Conservation (phyloP, 1,284 basidiomycete species). For the Butyriboletus appendiculatus region DNA sequence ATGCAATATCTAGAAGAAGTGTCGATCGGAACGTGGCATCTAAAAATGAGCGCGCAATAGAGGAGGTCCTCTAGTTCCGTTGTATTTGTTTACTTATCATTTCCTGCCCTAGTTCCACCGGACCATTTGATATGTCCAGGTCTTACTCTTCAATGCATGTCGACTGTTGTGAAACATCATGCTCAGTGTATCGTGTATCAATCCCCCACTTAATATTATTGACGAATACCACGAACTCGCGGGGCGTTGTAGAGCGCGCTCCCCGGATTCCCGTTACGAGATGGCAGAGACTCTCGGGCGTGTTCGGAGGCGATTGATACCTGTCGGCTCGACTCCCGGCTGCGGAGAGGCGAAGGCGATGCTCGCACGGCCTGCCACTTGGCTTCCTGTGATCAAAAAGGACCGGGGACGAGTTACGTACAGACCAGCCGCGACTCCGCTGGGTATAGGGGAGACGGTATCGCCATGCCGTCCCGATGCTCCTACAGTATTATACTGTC, state of each 20-base stretch:
- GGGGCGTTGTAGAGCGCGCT: not conserved
- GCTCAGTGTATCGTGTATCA: constrained; percentile 33
- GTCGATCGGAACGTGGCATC: constrained; percentile 69
- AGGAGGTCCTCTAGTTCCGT: constrained; percentile 8
- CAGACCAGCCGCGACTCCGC: not conserved
- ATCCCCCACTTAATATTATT: constrained; percentile 23
- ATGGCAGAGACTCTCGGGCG: not conserved
- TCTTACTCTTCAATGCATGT: constrained; percentile 5
- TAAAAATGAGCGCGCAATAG: constrained; percentile 44
- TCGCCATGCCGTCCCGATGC: not conserved
- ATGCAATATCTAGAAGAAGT: constrained; percentile 74
- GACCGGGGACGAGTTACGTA: too few relatives aligned
- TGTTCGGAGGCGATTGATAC: constrained; percentile 11
- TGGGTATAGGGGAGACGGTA: constrained; percentile 8
- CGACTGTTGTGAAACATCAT: constrained; percentile 25
- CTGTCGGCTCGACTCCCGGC: constrained; percentile 1
- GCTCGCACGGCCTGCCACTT: not conserved
- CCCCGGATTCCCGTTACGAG: not conserved
- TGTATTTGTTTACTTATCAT: constrained; percentile 9
- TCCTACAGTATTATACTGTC: too few relatives aligned
- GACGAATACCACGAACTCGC: constrained; percentile 9
- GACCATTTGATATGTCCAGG: constrained; percentile 15
- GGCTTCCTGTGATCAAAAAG: constrained; percentile 8
- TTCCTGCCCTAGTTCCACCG: constrained; percentile 5
- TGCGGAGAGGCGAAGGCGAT: constrained; percentile 5